phyloP scores from a whole-genome alignment of 768 basidiomycete species.

The Kwoniella europaea region DNA sequence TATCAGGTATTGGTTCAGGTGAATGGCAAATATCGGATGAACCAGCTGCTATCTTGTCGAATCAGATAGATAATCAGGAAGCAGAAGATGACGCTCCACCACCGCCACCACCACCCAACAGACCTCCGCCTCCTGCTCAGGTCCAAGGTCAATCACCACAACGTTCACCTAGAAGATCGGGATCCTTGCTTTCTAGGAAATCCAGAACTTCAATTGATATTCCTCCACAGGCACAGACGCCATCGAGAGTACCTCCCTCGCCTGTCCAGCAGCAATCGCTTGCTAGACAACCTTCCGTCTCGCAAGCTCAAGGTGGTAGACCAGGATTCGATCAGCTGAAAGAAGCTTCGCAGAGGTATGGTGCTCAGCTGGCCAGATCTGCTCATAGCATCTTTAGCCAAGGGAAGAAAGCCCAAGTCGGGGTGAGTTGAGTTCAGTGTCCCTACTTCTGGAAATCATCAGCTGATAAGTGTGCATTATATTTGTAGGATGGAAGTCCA shows the following conservation, averaged over 20 bases:
- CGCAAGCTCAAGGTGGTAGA: conserved; percentile 30
- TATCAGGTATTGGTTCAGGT: not conserved
- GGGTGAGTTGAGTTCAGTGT: conserved; percentile 56
- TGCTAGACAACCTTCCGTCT: conserved; percentile 36
- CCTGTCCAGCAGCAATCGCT: conserved; percentile 11
- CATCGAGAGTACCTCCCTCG: conserved; percentile 5
- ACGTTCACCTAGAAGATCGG: conserved; percentile 34
- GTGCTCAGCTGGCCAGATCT: conserved; percentile 72
- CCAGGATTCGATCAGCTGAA: conserved; percentile 70
- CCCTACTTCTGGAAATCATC: not conserved
- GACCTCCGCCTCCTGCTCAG: conserved; percentile 59
- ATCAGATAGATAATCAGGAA: conserved; percentile 4
- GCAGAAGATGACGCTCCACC: conserved; percentile 58
- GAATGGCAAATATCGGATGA: conserved; percentile 34
- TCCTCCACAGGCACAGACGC: conserved; percentile 7
- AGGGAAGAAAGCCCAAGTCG: conserved; percentile 76
- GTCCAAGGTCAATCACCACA: conserved; percentile 42
- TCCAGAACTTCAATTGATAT: conserved; percentile 44
- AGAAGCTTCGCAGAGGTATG: conserved; percentile 72
- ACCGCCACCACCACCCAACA: conserved; percentile 62
- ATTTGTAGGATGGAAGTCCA: conserved; percentile 73
- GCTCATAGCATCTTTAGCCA: conserved; percentile 73
- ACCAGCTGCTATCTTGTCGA: conserved; percentile 28
- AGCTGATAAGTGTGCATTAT: not conserved
- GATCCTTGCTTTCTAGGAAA: conserved; percentile 32